These are phyloP conservation scores for Gryganskiella cystojenkinii DNA, from an alignment of 192 early-diverging fungal species.

Conservation along the genomic window DNA sequence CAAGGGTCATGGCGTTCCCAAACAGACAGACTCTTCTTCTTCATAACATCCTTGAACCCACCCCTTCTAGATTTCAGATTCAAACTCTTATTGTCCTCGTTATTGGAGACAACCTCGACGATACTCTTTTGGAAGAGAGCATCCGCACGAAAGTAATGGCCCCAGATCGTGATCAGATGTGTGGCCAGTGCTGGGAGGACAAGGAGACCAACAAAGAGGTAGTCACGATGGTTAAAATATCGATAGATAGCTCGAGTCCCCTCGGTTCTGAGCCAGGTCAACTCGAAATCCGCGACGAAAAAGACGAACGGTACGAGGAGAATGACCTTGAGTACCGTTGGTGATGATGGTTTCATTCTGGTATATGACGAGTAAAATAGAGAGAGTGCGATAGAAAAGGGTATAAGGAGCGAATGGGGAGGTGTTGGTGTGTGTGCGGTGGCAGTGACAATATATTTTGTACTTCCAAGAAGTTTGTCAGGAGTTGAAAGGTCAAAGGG, in stretches of 20 bases:
- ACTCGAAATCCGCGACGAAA: slow-evolving; percentile 15
- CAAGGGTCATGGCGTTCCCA: slow-evolving; percentile 50
- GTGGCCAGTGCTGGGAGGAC: slow-evolving; percentile 20
- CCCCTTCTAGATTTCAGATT: not conserved
- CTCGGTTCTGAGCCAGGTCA: slow-evolving; percentile 5
- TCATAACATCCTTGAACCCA: no score
- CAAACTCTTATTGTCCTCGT: not conserved
- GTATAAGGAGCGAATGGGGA: not conserved
- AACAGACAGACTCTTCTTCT: slow-evolving; percentile 13
- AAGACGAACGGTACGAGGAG: slow-evolving; percentile 2
- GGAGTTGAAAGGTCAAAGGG: not conserved
- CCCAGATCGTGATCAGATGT: slow-evolving; percentile 48
- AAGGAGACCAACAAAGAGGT: slow-evolving; percentile 18
- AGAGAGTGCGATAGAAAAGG: not conserved
- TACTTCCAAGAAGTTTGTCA: no score
- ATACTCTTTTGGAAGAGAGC: slow-evolving; percentile 28
- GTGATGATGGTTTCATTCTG: slow-evolving; percentile 4
- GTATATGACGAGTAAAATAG: not conserved
- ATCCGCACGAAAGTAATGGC: slow-evolving; percentile 37
- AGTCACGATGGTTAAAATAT: slow-evolving; percentile 28
- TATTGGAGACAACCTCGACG: slow-evolving; percentile 6
- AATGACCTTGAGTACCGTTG: not conserved
- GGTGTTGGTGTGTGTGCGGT: no score
- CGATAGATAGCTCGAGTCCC: slow-evolving; percentile 14
- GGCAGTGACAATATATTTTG: no score